phyloP scores from a whole-genome alignment of 148 eudicot genomes.

The Camellia granthamiana region DNA sequence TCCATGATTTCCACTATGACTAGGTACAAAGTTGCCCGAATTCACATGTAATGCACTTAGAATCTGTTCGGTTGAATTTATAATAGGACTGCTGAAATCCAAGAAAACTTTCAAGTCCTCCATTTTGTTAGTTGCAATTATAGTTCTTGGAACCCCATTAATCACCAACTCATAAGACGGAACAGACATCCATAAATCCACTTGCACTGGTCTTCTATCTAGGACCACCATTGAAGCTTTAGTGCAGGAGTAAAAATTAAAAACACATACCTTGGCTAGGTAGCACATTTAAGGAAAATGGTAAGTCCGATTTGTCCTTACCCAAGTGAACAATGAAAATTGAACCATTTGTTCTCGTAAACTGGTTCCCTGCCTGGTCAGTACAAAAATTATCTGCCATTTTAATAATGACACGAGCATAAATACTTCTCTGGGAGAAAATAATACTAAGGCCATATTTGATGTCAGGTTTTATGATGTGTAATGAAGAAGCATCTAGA shows the following conservation, averaged over 20 bases:
- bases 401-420: background rate
- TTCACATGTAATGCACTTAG: slow-evolving; percentile 12
- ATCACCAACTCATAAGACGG: slow-evolving; percentile 20
- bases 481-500: slow-evolving; percentile 14
- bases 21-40: slow-evolving; percentile 5
- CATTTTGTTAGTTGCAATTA: slow-evolving; percentile 9
- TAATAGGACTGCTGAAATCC: slow-evolving; percentile 19
- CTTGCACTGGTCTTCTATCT: slow-evolving; percentile 21
- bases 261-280: background rate
- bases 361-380: slow-evolving; percentile 18
- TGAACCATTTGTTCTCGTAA: slow-evolving; percentile 14
- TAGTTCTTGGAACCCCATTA: slow-evolving; percentile 17
- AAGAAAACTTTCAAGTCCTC: slow-evolving; percentile 18
- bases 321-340: slow-evolving; percentile 12
- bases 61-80: slow-evolving; percentile 13
- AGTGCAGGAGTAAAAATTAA: background rate
- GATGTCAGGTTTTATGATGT: background rate
- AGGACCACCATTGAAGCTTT: slow-evolving; percentile 6
- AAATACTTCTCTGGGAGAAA: slow-evolving; percentile 7
- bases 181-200: slow-evolving; percentile 18
- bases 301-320: background rate
- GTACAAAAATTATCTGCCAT: slow-evolving; percentile 15
- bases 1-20: background rate
- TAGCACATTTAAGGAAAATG: background rate
- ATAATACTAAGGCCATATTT: slow-evolving; percentile 1